Conservation (phyloP, 1,139 yeast genomes). For the Yamadazyma trypodendri region DNA sequence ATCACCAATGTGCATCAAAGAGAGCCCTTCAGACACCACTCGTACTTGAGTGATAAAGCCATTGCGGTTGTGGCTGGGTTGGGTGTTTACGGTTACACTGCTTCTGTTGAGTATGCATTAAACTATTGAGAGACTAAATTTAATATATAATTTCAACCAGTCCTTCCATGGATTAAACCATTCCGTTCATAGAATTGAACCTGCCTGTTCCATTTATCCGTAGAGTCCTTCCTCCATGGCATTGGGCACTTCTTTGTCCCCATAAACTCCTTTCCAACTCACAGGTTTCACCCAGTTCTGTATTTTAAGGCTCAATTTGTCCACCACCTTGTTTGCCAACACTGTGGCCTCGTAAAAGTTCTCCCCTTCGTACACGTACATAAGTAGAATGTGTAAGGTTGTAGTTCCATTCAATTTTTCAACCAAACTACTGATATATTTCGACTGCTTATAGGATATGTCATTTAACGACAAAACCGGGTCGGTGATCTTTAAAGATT, state of each 20-base stretch:
- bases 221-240: slow-evolving; percentile 79
- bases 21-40: slow-evolving; percentile 50
- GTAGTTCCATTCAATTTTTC: slow-evolving; percentile 11
- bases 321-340: slow-evolving; percentile 44
- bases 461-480: slow-evolving; percentile 10
- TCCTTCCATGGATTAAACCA: too few species aligned
- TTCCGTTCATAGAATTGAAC: too few species aligned
- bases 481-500: slow-evolving; percentile 24
- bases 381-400: slow-evolving; percentile 29
- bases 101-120: slow-evolving; percentile 47
- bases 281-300: slow-evolving; percentile 45
- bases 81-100: slow-evolving; percentile 50
- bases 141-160: too few species aligned
- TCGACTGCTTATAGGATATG: slow-evolving; percentile 15
- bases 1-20: slow-evolving; percentile 51
- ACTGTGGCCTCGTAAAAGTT: slow-evolving; percentile 70
- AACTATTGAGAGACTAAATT: slow-evolving; percentile 30
- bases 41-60: slow-evolving; percentile 48
- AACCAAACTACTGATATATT: slow-evolving; percentile 17
- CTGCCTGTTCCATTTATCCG: too few species aligned
- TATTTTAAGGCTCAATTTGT: slow-evolving; percentile 25
- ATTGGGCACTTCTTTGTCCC: slow-evolving; percentile 61
- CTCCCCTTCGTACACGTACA: slow-evolving; percentile 86
- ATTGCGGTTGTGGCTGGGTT: slow-evolving; percentile 48
- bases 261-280: slow-evolving; percentile 88